Base-by-base conservation (phyloP, 1,284 basidiomycete genomes). In the Boletus sp. region DNA sequence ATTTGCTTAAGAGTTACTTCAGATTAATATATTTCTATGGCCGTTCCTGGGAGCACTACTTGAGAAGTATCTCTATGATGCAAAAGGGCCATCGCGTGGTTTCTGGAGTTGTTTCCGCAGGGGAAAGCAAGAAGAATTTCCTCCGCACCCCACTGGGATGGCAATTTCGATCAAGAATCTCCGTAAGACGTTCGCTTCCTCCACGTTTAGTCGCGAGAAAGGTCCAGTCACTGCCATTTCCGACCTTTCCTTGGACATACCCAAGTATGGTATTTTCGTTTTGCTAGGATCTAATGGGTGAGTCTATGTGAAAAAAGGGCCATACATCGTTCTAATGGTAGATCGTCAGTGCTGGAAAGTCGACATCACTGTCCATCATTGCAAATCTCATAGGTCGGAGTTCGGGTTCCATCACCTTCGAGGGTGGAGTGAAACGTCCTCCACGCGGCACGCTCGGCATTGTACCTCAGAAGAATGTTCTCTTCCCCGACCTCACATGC, bases 401-500 rank as follows among this genome's bases (percentile, higher is more conserved):
- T 2, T 77, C 80, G 21, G 90, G 91, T 23, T 75, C 78, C 6
- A 80, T 93, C 21, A 77, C 79, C 1, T 93, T 91, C 67, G 86
- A 84, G 64, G 87, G 84, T 37, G 82, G 83, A 1, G 68, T 72
- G 27, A 68, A 78, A 23, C 78, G 74, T 8, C 86, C 86, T 1
- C 79, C 84, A 3, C 82, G 83, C 1, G 89, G 89, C 4, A 82
- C 81, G 0, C 74, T 93, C 21, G 91, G 91, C 10, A 86, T 93
- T 58, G 91, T 93, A 0, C 89, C 89, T 0, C 91, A 94, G 75
- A 91, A 90, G 77, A 92, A 93, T 65, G 90, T 94, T 4, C 79
- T 94, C 1, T 92, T 91, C 74, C 84, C 90, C 2, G 90, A 93
- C 62, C 78, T 94, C 28, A 84, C 87, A 2, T 91, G 89, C 68